Evolutionary conservation across 495 filamentous ascomycete genomes (phyloP), one percentile per base, ranked within the genome.

Genomic region (Beverwykella pulmonaria): DNA sequence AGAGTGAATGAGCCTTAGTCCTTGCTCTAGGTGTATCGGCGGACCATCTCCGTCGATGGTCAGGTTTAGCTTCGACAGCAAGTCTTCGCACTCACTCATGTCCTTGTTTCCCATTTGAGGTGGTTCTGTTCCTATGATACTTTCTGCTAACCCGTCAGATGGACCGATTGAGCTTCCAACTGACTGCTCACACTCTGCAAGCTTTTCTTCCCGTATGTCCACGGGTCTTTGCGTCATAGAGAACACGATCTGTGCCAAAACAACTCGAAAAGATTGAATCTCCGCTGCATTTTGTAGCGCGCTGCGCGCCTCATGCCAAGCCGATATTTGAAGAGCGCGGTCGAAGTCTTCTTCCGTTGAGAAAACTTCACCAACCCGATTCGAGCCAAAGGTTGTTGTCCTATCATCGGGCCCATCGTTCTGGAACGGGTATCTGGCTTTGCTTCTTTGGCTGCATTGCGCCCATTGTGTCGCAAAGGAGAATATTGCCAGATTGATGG

Each of bases 391-490:
- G 20, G 30, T 22, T 10, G n/a, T 47, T 8, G 22, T 19, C 2
- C 7, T 32, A 20, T 60, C 25, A 34, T 64, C 55, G 25, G 26
- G 20, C 19, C 41, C 29, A 36, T 46, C 53, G 36, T 30, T 61
- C 39, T 50, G 53, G n/a, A 61, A 63, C 15, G 68, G 63, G 34
- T 67, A 67, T 26, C 59, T 66, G 20, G 63, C 53, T 30, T 58
- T 62, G 26, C 53, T 72, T 66, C n/a, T 68, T 61, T 56, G 69
- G 63, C 53, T 77, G 12, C 44, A 59, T 26, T 67, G 77, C 0
- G 78, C 63, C 81, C 81, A 83, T 67, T 83, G 81, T 1, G 78
- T 72, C 1, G 80, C 79, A 71, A 82, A 83, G 5, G 81, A 73
- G 65, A 83, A 76, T 39, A 83, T 77, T 6, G 78, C 70, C 7